Conservation (phyloP, 2,329 filamentous ascomycete species). For the Penicillium oxalicum region DNA sequence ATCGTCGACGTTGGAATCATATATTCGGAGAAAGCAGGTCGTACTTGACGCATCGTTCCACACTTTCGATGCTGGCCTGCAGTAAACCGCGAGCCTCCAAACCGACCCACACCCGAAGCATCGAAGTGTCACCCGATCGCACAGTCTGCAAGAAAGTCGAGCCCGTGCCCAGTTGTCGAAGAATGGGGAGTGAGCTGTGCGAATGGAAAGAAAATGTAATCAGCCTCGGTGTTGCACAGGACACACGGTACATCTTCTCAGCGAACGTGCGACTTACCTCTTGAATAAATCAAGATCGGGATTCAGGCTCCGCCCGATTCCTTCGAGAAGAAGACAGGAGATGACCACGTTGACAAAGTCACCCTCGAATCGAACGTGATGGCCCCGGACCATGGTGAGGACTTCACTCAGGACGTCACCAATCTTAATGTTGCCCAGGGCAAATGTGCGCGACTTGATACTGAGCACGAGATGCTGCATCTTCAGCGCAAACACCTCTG, state of each 20-base stretch:
- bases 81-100: slow-evolving; percentile 83
- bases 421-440: slow-evolving; percentile 90
- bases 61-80: slow-evolving; percentile 83
- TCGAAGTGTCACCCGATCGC: slow-evolving; percentile 68
- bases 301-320: slow-evolving; percentile 82
- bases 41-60: slow-evolving; percentile 85
- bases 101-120: slow-evolving; percentile 87
- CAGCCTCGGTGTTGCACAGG: not conserved
- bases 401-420: slow-evolving; percentile 91
- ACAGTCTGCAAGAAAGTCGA: slow-evolving; percentile 53
- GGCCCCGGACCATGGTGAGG: slow-evolving; percentile 78
- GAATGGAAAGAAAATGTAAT: not conserved
- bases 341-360: slow-evolving; percentile 99
- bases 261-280: slow-evolving; percentile 44
- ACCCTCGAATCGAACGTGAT: slow-evolving; percentile 91
- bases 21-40: slow-evolving; percentile 84
- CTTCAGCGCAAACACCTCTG: slow-evolving; percentile 85
- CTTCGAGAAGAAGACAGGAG: slow-evolving; percentile 86
- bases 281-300: slow-evolving; percentile 82
- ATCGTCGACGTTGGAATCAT: slow-evolving; percentile 32
- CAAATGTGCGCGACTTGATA: slow-evolving; percentile 85
- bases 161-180: slow-evolving; percentile 72
- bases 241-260: too few species aligned
- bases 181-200: slow-evolving; percentile 73
- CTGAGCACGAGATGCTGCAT: slow-evolving; percentile 94